Base-by-base conservation (phyloP, 2,329 filamentous ascomycete species). In the Cytospora leucostoma region DNA sequence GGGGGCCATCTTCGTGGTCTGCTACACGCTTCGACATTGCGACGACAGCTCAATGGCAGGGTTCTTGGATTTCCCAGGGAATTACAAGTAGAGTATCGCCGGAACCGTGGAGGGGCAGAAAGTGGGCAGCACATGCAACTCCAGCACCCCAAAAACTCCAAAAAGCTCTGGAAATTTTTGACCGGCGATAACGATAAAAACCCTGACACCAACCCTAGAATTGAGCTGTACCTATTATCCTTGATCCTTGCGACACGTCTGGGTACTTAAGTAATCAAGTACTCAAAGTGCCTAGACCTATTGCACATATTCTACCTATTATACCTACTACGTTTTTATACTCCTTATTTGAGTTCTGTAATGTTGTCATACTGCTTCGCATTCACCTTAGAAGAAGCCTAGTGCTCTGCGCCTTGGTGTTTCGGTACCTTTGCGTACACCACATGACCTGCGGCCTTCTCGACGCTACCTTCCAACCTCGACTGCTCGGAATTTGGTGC, bases 11-110 rank as follows among this genome's bases (percentile, higher is more conserved):
- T 35, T 79, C 78, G 59, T 75, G 70, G 59, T 85, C 84, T 27
- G 84, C 84, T 38, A 80, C 76, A 60, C 86, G 82, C 74, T 88
- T 88, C 62, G 85, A 84, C 86, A 88, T 88, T 66, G 65, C 72
- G 56, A n/a, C 19, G 21, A 32, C 12, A 37, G 37, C 10, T 51
- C 12, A 32, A 50, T 61, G 44, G 27, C 27, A 27, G 44, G n/a
- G 11, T 19, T 12, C 21, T n/a, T 47, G 13, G 8, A 17, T 7
- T 21, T 21, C 11, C 21, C 15, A 21, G 7, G n/a, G 1, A 21
- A 21, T 47, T 6, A n/a, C 8, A 21, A 47, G 44, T 19, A 17
- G 19, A 11, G 7, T 3, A 27, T 27, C 27, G 27, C n/a, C 44
- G 21, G 7, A 21, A 47, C n/a, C 40, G 40, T 12, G n/a, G 44